Base-by-base conservation (phyloP, 2,329 filamentous ascomycete genomes). In the Diatrype stigma region DNA sequence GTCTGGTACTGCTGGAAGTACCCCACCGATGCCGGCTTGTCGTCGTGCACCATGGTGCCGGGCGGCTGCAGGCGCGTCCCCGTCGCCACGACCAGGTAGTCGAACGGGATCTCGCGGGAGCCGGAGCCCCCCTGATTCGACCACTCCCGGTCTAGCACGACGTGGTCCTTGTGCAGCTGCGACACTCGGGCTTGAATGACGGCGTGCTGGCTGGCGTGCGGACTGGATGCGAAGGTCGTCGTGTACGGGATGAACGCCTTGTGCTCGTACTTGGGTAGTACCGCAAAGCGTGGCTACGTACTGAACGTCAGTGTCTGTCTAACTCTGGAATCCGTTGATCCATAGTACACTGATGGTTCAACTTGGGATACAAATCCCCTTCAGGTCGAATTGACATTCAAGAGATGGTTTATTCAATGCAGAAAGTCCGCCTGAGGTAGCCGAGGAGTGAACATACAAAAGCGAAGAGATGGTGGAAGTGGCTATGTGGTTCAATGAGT, bases 181-280 rank as follows among this genome's bases (percentile, higher is more conserved):
- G 26, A 30, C 6, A 30, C 26, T 5, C 26, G 26, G 6, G 26
- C 26, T 10, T 30, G 5, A 2, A 56, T 42, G 2, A 67, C 73
- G 10, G 48, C 60, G 26, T 63, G 71, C 37, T 63, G 60, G 1
- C 70, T 52, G 45, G 60, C 62, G 40, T 52, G 23, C 45, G 67
- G 67, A 1, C 66, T 63, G 1, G 69, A 70, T 10, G 59, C 42
- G 0, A 71, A 69, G 1, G 60, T 63, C 0, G 47, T 49, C 1
- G 46, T 52, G 54, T 78, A 80, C 0, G 78, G 77, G 21, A 80
- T 73, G 46, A 80, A 79, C 0, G 74, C 75, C 45, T 71, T 72
- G 26, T 73, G 59, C 48, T 79, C 76, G 35, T 73, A 66, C 2
- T 67, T 71, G 2, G 60, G 53, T 1, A 77, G 57, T 5, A 79